Evolutionary conservation across 2,329 filamentous ascomycete genomes (phyloP), one percentile per base, ranked within the genome.

Genomic region (Aureobasidium melanogenum): DNA sequence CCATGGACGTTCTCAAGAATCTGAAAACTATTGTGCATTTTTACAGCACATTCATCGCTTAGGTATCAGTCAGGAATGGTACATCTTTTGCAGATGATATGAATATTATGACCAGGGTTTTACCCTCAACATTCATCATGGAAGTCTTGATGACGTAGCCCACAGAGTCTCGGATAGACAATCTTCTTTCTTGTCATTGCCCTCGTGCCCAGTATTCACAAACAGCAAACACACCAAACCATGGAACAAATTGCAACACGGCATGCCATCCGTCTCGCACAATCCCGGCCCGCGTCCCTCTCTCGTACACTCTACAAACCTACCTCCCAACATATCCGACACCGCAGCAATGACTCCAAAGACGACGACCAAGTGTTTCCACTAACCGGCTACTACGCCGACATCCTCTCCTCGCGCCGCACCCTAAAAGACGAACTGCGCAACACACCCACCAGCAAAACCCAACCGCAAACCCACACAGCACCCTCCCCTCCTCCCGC

Each of bases 381-480:
- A 1, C 63, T 69, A 19, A 58, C 64, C 15, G 68, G 66, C 59
- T 69, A 66, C 62, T 63, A 63, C 44, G 64, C 54, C 19, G 68
- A 70, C 46, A 62, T 67, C 6, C 65, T 70, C 48, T 63, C 66
- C 15, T 62, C 66, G 1, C 26, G 64, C n/a, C 52, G 51, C n/a
- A 63, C 22, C 24, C 22, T 24, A 61, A 54, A 62, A 43, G 34
- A 62, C 48, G 7, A 47, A 26, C 36, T 46, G 28, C 17, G 46
- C 6, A 2, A 57, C 19, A 19, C 47, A 32, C 63, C 28, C 38
- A 41, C 50, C 62, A 39, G 44, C 50, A 39, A 68, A 63, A 63
- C 66, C 26, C 68, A 72, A 62, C 69, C 74, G 14, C 64, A 70
- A 19, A 69, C 73, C 9, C 65, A 68, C 22, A 69, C 73, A 7